A percentile compares a stretch with the other conserved stretches of the same genome.
phyloP scores from a whole-genome alignment of 2,329 filamentous ascomycete species.

The Pseudocercospora ulei region DNA sequence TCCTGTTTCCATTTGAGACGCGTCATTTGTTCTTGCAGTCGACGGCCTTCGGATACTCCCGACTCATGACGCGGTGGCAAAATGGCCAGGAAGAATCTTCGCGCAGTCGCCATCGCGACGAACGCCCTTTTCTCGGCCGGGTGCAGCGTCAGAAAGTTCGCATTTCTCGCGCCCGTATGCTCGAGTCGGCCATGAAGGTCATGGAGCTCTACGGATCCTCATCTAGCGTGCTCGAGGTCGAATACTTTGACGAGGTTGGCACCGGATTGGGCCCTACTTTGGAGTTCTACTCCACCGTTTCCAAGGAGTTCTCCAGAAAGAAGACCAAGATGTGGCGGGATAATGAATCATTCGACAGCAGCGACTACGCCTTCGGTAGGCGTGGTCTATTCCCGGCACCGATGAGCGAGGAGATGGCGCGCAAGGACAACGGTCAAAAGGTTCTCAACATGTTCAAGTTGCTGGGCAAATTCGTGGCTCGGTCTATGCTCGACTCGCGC shows the following conservation, averaged over 20 bases:
- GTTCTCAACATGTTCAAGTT: constrained; percentile 82
- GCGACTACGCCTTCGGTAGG: constrained; percentile 75
- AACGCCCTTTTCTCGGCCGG: constrained; percentile 80
- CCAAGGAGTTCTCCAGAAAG: constrained; percentile 93
- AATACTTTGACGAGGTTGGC: constrained; percentile 97
- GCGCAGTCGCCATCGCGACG: constrained; percentile 72
- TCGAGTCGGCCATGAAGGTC: constrained; percentile 94
- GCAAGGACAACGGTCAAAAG: constrained; percentile 70
- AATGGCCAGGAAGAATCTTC: constrained; percentile 74
- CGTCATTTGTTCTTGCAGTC: constrained; percentile 94
- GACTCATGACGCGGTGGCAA: constrained; percentile 97
- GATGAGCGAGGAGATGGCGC: constrained; percentile 66
- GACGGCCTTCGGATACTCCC: constrained; percentile 93
- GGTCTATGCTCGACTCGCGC: constrained; percentile 94
- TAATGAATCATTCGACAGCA: constrained; percentile 60
- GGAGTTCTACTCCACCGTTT: constrained; percentile 96
- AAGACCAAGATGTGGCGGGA: constrained; percentile 96
- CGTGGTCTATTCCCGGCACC: constrained; percentile 86
- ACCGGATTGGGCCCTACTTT: constrained; percentile 91
- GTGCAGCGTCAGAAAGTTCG: constrained; percentile 96
- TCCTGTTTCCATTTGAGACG: constrained; percentile 96
- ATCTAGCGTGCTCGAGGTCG: constrained; percentile 88
- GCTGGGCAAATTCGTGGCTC: constrained; percentile 91
- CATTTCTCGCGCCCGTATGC: constrained; percentile 84
- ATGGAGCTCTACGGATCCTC: constrained; percentile 98